Base-by-base conservation (phyloP, 352 stramenopile species). In the Phytophthora macrochlamydospora region DNA sequence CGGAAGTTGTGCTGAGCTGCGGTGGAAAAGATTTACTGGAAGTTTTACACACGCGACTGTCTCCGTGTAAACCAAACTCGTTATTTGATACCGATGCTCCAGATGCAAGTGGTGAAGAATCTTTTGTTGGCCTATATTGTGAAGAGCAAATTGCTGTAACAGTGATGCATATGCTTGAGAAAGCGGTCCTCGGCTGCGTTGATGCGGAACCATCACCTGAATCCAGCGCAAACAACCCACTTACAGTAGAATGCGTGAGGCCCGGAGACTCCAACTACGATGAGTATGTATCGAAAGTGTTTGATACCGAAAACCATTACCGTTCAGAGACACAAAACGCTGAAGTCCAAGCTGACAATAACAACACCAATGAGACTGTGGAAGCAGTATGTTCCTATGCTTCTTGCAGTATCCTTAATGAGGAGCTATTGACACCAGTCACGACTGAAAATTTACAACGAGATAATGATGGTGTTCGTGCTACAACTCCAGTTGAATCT, bases 1-100 rank as follows among this genome's bases (percentile, higher is more conserved):
- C 63, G 51, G 69, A 84, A 18, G 72, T 85, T 24, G 73, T 91
- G 7, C 55, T 79, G 9, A 71, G 59, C 30, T 92, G 81, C 35
- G 85, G 81, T 3, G 85, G 81, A 13, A 72, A 75, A 28, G 56
- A 63, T 7, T 56, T 93, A 12, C 49, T 80, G 7, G 62, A 80
- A 6, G 33, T 69, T 30, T 62, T 86, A 43, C 73, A 65, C 51
- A 62, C 43, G 4, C 30, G 61, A 13, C 38, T 70, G 38, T 28
- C 52, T 45, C 33, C 14, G 24, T 45, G 2, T 32, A 53, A 54
- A 8, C 31, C 58, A 14, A 48, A 58, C 35, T 29, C 7, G 12
- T 40, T 30, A 18, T 7, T 29, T 33, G 44, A 12, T 30, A 6
- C 7, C 33, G 45, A 33, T 42, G 38, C 0, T 4, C n/a, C 12